Evolutionary conservation across 2,329 filamentous ascomycete species (phyloP), one percentile per base, ranked within the genome.

Genomic region (Escovopsis sp.): DNA sequence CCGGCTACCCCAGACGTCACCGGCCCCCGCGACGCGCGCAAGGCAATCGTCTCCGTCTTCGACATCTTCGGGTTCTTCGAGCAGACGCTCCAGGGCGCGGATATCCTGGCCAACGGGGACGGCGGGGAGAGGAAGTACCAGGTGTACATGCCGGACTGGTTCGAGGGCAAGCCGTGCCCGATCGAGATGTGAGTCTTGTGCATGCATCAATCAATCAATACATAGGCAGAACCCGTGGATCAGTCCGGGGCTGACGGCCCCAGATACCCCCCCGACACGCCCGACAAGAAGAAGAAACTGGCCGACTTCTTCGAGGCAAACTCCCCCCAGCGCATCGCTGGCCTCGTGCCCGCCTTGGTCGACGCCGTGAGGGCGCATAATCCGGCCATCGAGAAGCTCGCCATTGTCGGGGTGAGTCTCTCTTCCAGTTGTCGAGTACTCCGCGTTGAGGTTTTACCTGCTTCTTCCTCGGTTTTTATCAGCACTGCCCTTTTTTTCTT

Each of bases 121-220:
- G 55, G 65, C 59, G 20, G 20, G 20, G 71, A 64, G 61, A 73
- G 66, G 58, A 76, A 83, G 55, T 91, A 93, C 68, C 79, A 78
- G 51, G 84, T 94, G 50, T 87, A 88, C 63, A 88, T 95, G 48
- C 88, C 88, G 25, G 88, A 95, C 64, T 89, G 84, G 71, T 94
- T 94, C 67, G 73, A 83, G 45, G 87, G 84, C 57, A 70, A 74
- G 49, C 81, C 84, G 2, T 64, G 63, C 53, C 61, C 66, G 39
- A 69, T 77, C 57, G 66, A 65, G 54, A 61, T 71, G n/a, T n/a
- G n/a, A n/a, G n/a, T n/a, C n/a, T n/a, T n/a, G n/a, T n/a, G n/a
- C n/a, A n/a, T n/a, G n/a, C n/a, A n/a, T n/a, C n/a, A n/a, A n/a
- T n/a, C n/a, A n/a, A n/a, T n/a, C n/a, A n/a, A n/a, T n/a, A n/a